Base-by-base conservation (phyloP, 352 stramenopile genomes). In the Phytopythium cucurbitacearum region DNA sequence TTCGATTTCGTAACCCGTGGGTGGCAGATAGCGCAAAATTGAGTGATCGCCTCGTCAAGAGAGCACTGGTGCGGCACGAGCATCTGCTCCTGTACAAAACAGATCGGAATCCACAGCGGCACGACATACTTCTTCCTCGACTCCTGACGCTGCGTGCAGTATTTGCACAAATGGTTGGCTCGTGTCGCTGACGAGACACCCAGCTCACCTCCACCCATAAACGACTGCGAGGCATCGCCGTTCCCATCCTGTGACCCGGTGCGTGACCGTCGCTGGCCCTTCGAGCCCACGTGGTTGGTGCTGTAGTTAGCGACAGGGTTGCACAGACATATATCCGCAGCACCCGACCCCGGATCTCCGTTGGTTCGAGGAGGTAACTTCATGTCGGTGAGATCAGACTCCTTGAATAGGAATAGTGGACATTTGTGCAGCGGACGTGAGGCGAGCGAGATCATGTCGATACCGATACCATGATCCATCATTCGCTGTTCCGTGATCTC, bases 391-490 rank as follows among this genome's bases (percentile, higher is more conserved):
- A 85, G 56, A 60, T 89, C 73, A 2, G 80, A 85, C 78, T 76
- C 85, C 73, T 92, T 87, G 57, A 97, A 98, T 15, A 99, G 73
- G 71, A 99, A 99, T 36, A 99, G 93, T 10, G 97, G 97, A 7
- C 94, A 97, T 44, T 98, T 97, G 71, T 99, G 96, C 7, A 99
- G 68, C 34, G 97, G 97, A 9, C 95, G 96, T 32, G 97, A 87
- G 3, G 93, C 86, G 10, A 73, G 97, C 35, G 91, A 98, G 35
- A 99, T 87, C 65, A 99, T 92, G 69, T 99, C 97, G 57, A 98
- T 99, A 37, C 97, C 97, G 58, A 99, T 98, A 42, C 96, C 97
- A 68, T 99, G 97, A 63, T 99, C 97, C 96, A 99, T 99, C 96
- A 99, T 99, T 34, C 97, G 80, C 74, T 99, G 96, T 59, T 99